Evolutionary conservation across 1,284 basidiomycete genomes (phyloP).

Genomic region (Sporisorium iseilematis-ciliati): DNA sequence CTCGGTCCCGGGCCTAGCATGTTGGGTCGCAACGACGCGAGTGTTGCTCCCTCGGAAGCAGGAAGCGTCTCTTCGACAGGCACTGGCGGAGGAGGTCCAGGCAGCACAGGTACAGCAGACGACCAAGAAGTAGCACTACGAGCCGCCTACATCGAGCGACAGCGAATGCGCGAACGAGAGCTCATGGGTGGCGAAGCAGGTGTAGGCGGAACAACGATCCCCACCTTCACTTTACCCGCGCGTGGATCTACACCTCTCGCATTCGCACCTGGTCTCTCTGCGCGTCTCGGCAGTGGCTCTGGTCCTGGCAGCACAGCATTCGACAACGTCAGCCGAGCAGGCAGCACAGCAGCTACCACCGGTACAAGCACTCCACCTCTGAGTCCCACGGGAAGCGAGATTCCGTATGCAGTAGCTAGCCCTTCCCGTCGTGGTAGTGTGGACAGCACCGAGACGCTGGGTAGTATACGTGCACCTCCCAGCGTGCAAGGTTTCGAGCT

Average conservation of each 20-base stretch:
- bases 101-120: constrained; percentile 43
- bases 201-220: constrained; percentile 55
- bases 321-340: constrained; percentile 51
- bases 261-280: constrained; percentile 45
- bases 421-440: constrained; percentile 47
- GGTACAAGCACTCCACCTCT: constrained; percentile 56
- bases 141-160: constrained; percentile 60
- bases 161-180: constrained; percentile 62
- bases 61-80: constrained; percentile 54
- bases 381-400: constrained; percentile 43
- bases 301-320: constrained; percentile 16
- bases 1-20: constrained; percentile 44
- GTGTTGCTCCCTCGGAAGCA: constrained; percentile 57
- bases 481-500: constrained; percentile 48
- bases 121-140: constrained; percentile 54
- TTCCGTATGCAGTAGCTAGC: constrained; percentile 45
- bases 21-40: constrained; percentile 49
- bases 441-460: constrained; percentile 50
- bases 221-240: constrained; percentile 38
- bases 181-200: constrained; percentile 61
- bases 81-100: constrained; percentile 44
- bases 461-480: constrained; percentile 48
- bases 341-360: constrained; percentile 60
- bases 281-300: constrained; percentile 28
- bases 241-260: constrained; percentile 39